These are phyloP conservation scores for Metroxylon sagu DNA, from an alignment of 176 grass and related monocot genomes.

Conservation along the genomic window DNA sequence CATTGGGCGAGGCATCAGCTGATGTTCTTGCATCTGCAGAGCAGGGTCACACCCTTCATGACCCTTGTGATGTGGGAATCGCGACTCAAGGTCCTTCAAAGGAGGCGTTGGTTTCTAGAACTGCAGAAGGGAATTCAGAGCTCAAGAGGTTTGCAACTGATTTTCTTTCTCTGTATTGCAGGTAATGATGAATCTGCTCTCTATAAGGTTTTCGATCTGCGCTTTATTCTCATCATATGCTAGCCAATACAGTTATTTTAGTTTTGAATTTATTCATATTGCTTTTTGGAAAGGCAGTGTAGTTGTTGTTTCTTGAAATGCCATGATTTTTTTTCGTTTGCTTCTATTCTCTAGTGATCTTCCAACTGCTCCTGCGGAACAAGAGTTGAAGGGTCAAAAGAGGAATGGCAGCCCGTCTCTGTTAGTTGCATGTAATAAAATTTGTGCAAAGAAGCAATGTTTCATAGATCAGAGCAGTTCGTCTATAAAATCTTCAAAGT, in stretches of 20 bases:
- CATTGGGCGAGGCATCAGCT: background rate
- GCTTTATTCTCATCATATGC: too few relatives aligned
- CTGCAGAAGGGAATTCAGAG: slow-evolving; percentile 19
- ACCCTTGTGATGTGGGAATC: too few relatives aligned
- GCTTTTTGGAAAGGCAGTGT: too few relatives aligned
- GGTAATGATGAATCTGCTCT: slow-evolving; percentile 12
- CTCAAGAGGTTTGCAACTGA: slow-evolving; percentile 54
- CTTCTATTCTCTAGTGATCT: slow-evolving; percentile 28
- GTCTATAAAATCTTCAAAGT: slow-evolving; percentile 17
- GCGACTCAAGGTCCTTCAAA: background rate
- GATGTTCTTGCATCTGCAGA: background rate
- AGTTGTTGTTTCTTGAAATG: slow-evolving; percentile 8
- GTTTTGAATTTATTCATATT: too few relatives aligned
- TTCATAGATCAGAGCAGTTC: background rate
- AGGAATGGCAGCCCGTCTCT: slow-evolving; percentile 37
- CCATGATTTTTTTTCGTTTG: background rate
- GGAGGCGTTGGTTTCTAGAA: background rate
- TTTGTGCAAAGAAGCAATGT: slow-evolving; percentile 44
- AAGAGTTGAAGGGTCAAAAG: slow-evolving; percentile 45
- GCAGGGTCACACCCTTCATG: background rate
- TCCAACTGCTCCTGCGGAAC: slow-evolving; percentile 20
- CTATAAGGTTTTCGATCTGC: too few relatives aligned
- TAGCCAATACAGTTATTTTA: too few relatives aligned
- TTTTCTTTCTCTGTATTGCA: slow-evolving; percentile 76
- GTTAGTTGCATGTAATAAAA: slow-evolving; percentile 33